Evolutionary conservation across 2,329 filamentous ascomycete species (phyloP).

Genomic region (Diaporthe helianthi): DNA sequence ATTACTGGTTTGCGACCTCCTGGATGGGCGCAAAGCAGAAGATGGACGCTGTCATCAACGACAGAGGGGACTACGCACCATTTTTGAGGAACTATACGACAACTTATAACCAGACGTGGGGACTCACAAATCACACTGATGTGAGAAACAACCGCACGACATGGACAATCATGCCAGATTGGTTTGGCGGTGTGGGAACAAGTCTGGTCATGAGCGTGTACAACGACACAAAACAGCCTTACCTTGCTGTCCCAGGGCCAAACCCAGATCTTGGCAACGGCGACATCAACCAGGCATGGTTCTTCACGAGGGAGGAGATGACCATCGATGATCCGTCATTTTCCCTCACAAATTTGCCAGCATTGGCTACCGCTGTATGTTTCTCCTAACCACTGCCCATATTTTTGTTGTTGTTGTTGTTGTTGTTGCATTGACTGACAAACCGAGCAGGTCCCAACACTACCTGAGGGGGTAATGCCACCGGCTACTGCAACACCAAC

Average conservation of each 20-base stretch:
- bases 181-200: not conserved
- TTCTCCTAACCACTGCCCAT: accelerated
- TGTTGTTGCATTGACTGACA: not conserved
- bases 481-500: not conserved
- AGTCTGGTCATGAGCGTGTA: slow-evolving; percentile 1
- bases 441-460: not conserved
- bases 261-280: not conserved
- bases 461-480: not conserved
- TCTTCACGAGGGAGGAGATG: not conserved
- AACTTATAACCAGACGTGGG: slow-evolving; percentile 21
- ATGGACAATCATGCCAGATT: slow-evolving; percentile 22
- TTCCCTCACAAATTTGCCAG: slow-evolving; percentile 14
- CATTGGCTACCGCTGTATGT: slow-evolving; percentile 25
- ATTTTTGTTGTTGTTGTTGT: too few relatives aligned
- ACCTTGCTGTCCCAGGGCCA: not conserved
- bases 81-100: slow-evolving; percentile 14
- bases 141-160: not conserved
- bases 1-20: slow-evolving; percentile 16
- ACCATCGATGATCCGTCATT: slow-evolving; percentile 15
- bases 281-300: slow-evolving; percentile 6
- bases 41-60: slow-evolving; percentile 16
- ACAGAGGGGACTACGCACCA: slow-evolving; percentile 15
- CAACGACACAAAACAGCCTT: slow-evolving; percentile 13
- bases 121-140: not conserved
- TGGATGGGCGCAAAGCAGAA: slow-evolving; percentile 22